A percentile compares a stretch with the other conserved stretches of the same genome.
Evolutionary conservation across 352 stramenopile genomes (phyloP).

Genomic region (Globisporangium okanoganense): DNA sequence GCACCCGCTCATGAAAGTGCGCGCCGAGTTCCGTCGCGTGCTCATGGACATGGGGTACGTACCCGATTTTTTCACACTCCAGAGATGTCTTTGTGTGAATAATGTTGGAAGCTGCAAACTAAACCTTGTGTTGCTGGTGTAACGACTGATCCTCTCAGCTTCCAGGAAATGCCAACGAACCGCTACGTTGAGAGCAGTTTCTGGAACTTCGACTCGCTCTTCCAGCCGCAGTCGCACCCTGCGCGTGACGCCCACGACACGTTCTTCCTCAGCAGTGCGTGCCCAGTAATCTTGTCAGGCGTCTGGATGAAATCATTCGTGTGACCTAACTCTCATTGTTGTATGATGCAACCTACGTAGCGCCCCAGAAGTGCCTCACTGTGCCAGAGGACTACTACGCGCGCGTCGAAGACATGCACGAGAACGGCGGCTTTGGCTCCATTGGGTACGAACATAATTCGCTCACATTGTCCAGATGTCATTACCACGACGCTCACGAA

Average conservation of each 20-base stretch:
- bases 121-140: neutral
- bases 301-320: neutral
- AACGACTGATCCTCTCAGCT: slow-evolving; percentile 39
- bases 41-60: slow-evolving; percentile 98
- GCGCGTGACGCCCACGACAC: slow-evolving; percentile 99
- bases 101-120: neutral
- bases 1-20: slow-evolving; percentile 97
- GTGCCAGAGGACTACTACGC: slow-evolving; percentile 99
- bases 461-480: neutral
- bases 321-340: neutral
- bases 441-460: slow-evolving; percentile 90
- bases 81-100: neutral
- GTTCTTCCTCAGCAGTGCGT: slow-evolving; percentile 98
- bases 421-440: slow-evolving; percentile 94
- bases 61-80: neutral
- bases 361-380: slow-evolving; percentile 61
- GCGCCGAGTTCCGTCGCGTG: slow-evolving; percentile 98
- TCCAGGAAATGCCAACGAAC: slow-evolving; percentile 99
- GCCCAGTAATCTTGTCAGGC: neutral
- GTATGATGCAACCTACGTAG: slow-evolving; percentile 20
- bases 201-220: slow-evolving; percentile 99
- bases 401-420: slow-evolving; percentile 97
- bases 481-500: neutral
- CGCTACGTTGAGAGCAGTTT: slow-evolving; percentile 99
- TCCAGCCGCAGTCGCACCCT: slow-evolving; percentile 99